These are phyloP conservation scores for Cucumis sativus DNA, from an alignment of 306 rosid genomes.

Conservation along the genomic window Cucumber_9930_V3 NC_026657.2:10389501-10390000, in stretches of 20 bases:
- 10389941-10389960: not conserved
- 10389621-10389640: slow-evolving; percentile 4
- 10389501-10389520: slow-evolving; percentile 3
- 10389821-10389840: too few species aligned
- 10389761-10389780: not conserved
- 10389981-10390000: not conserved
- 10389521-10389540: slow-evolving; percentile 13
- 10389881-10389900: too few species aligned
- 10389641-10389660: not conserved
- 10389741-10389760: not conserved
- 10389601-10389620: slow-evolving; percentile 92
- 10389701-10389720: not conserved
- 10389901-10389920: not conserved
- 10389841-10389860: too few species aligned
- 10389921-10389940: not conserved
- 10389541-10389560: slow-evolving; percentile 38
- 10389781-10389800: not conserved
- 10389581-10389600: slow-evolving; percentile 96
- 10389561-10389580: slow-evolving; percentile 98
- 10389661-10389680: not conserved
- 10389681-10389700: not conserved
- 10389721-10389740: not conserved
- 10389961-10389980: not conserved
- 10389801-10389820: not conserved
- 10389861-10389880: too few species aligned